Percentiles rank a stretch among this genome's conserved stretches.
Conservation (phyloP, 768 basidiomycete genomes). For the Tulasnella sp. region DNA sequence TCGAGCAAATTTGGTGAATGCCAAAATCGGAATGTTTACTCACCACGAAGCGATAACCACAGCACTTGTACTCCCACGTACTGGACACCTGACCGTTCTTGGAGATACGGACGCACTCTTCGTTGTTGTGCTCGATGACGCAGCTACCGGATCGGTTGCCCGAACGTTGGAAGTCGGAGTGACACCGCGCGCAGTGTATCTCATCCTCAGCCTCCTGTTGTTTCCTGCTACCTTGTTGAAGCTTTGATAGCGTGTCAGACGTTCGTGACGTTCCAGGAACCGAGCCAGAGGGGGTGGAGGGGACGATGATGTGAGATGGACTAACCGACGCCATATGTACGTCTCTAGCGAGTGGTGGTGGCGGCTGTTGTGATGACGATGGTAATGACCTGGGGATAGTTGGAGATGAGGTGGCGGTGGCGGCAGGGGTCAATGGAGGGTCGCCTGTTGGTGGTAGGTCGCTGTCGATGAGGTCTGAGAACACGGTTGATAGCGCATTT, state of each 20-base stretch:
- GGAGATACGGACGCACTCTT: neutral
- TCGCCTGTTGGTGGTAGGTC: constrained; percentile 1
- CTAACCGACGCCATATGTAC: constrained; percentile 1
- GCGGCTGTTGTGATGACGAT: neutral
- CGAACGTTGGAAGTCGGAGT: constrained; percentile 8
- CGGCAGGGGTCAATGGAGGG: neutral
- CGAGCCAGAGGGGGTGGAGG: neutral
- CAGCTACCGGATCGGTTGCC: constrained; percentile 5
- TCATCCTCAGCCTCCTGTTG: constrained; percentile 5
- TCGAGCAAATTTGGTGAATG: neutral
- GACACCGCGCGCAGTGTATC: constrained; percentile 12
- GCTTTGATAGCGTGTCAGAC: constrained; percentile 7
- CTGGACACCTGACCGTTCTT: neutral
- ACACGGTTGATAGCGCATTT: neutral
- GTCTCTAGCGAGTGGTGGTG: neutral
- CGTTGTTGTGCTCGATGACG: constrained; percentile 16
- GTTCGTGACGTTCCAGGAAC: constrained; percentile 5
- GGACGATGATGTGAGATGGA: neutral
- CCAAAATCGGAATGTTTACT: neutral
- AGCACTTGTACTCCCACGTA: constrained; percentile 17
- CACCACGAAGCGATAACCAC: constrained; percentile 17
- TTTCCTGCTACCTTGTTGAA: neutral
- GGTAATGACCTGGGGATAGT: neutral
- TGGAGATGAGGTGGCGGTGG: neutral
- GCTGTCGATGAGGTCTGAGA: constrained; percentile 1